Conservation (phyloP, 1,139 yeast species). For the Scheffersomyces lignicola region DNA sequence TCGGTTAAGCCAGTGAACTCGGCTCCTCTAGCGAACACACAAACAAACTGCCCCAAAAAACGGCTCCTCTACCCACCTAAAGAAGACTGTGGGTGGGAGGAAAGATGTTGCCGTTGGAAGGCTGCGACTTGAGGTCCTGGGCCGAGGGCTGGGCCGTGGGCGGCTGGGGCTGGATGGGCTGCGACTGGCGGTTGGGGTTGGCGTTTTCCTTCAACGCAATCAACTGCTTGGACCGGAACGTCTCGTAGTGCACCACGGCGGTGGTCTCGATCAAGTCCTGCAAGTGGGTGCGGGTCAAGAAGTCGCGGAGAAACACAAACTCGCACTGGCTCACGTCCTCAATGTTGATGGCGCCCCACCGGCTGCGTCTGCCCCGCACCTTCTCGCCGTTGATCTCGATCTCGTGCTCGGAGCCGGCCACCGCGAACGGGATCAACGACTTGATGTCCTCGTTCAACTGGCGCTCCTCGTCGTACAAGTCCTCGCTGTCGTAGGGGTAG, state of each 20-base stretch:
- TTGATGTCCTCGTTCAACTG: slow-evolving; percentile 76
- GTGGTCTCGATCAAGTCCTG: slow-evolving; percentile 97
- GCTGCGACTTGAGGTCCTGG: slow-evolving; percentile 2
- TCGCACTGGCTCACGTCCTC: slow-evolving; percentile 96
- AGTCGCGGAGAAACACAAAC: slow-evolving; percentile 89
- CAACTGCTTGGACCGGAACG: slow-evolving; percentile 90
- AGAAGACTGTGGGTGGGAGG: slow-evolving; percentile 3
- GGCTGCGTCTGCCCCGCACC: slow-evolving; percentile 87
- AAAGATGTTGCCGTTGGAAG: neutral
- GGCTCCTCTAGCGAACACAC: too few species aligned
- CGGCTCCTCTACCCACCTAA: neutral
- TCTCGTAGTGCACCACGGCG: slow-evolving; percentile 83
- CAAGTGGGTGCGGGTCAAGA: slow-evolving; percentile 90
- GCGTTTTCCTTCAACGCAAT: slow-evolving; percentile 86
- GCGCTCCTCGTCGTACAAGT: slow-evolving; percentile 73
- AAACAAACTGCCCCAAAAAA: neutral
- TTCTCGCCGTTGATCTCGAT: slow-evolving; percentile 72
- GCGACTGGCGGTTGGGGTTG: slow-evolving; percentile 38
- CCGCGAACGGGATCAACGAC: slow-evolving; percentile 88
- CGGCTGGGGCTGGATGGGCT: slow-evolving; percentile 8
- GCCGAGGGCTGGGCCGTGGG: slow-evolving; percentile 7
- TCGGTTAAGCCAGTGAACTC: too few species aligned
- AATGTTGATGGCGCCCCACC: slow-evolving; percentile 90
- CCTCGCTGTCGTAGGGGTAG: slow-evolving; percentile 85
- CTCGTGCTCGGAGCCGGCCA: slow-evolving; percentile 87